Percentiles rank a stretch among this genome's conserved stretches.
Evolutionary conservation across 2,329 filamentous ascomycete genomes (phyloP).

Genomic region (Mycosphaerelloides madeirae): DNA sequence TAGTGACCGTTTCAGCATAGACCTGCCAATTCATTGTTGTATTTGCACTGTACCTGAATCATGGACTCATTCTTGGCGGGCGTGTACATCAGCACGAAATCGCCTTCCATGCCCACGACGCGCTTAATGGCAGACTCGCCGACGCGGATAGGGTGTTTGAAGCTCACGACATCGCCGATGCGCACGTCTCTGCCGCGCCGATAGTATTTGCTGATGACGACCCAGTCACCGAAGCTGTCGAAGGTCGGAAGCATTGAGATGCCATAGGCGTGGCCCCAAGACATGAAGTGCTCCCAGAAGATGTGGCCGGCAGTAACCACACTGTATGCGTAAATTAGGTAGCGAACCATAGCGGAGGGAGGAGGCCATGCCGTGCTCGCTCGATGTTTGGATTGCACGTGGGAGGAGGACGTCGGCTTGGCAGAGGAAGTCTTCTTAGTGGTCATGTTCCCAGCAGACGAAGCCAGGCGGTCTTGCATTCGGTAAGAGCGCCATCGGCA

Average conservation of each 20-base stretch:
- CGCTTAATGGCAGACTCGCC: constrained; percentile 65
- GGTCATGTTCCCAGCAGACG: too few species aligned
- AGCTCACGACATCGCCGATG: constrained; percentile 82
- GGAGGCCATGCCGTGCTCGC: background rate
- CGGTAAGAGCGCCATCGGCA: too few species aligned
- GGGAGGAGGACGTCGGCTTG: too few species aligned
- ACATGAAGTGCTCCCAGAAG: constrained; percentile 51
- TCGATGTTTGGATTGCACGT: too few species aligned
- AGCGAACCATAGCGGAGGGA: background rate
- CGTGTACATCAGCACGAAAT: constrained; percentile 66
- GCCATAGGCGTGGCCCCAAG: constrained; percentile 60
- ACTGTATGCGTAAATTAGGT: background rate
- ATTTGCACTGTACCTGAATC: constrained; percentile 55
- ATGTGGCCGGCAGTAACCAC: constrained; percentile 27
- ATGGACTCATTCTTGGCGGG: constrained; percentile 48
- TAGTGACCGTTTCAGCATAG: constrained; percentile 35
- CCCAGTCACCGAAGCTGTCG: constrained; percentile 59
- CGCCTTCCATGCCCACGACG: constrained; percentile 55
- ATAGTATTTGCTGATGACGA: constrained; percentile 64
- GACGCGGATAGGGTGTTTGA: constrained; percentile 64
- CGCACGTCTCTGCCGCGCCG: constrained; percentile 61
- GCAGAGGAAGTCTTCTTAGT: too few species aligned
- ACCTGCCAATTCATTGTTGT: background rate
- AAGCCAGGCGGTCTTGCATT: background rate
- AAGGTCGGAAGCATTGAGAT: constrained; percentile 90